phyloP scores from a whole-genome alignment of 306 rosid genomes.

The Senna tora region DNA sequence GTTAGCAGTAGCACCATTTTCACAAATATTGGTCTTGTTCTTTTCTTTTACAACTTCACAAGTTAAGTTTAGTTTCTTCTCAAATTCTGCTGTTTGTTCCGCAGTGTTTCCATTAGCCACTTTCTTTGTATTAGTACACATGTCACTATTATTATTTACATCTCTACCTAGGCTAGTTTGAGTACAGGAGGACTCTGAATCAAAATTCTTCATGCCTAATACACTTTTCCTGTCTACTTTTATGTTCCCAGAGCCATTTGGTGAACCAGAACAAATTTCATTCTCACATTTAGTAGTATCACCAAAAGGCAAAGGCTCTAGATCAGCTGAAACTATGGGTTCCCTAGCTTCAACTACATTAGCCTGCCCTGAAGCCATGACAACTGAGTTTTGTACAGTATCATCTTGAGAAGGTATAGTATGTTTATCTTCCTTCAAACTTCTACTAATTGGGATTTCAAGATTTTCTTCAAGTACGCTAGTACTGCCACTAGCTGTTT shows the following conservation, averaged over 20 bases:
- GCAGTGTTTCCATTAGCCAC: constrained; percentile 46
- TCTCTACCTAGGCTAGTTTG: constrained; percentile 66
- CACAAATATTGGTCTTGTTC: constrained; percentile 37
- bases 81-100: constrained; percentile 51
- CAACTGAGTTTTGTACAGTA: constrained; percentile 40
- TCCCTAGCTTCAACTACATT: constrained; percentile 48
- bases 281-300: constrained; percentile 44
- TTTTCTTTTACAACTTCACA: constrained; percentile 48
- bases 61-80: constrained; percentile 39
- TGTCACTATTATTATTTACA: constrained; percentile 72
- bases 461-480: constrained; percentile 44
- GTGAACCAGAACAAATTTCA: constrained; percentile 50
- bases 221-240: constrained; percentile 52
- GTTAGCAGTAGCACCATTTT: constrained; percentile 38
- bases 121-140: constrained; percentile 50
- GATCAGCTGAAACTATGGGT: constrained; percentile 41
- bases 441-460: constrained; percentile 46
- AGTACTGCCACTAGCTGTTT: constrained; percentile 33
- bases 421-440: constrained; percentile 41
- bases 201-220: constrained; percentile 54
- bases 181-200: constrained; percentile 61
- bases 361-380: constrained; percentile 46
- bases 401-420: constrained; percentile 48
- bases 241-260: constrained; percentile 55
- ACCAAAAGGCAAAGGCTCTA: constrained; percentile 45